These are phyloP conservation scores for Sextonia rubra DNA, from an alignment of 164 flowering plant genomes.

Conservation along the genomic window DNA sequence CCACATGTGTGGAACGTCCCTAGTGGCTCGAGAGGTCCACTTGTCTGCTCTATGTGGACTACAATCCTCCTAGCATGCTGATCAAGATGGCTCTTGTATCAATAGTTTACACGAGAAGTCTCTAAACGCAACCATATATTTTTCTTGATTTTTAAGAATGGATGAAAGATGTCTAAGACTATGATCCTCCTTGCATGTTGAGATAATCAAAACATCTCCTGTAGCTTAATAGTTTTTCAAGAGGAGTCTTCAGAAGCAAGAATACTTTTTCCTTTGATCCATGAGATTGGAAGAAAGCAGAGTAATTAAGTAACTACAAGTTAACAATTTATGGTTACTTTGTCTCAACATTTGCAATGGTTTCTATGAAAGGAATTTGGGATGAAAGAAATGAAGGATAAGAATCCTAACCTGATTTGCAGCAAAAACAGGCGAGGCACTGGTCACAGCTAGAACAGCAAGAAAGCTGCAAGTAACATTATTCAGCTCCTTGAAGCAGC, in stretches of 20 bases:
- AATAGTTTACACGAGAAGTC: neutral
- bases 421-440: slow-evolving; percentile 78
- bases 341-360: neutral
- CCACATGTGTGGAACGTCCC: too few species aligned
- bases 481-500: slow-evolving; percentile 35
- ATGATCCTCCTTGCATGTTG: neutral
- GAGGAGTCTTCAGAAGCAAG: neutral
- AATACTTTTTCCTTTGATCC: neutral
- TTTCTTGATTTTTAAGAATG: neutral
- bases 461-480: slow-evolving; percentile 67
- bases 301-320: neutral
- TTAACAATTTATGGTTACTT: neutral
- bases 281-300: neutral
- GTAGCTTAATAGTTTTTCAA: neutral
- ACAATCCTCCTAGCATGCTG: neutral
- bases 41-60: neutral
- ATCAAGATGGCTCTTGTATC: neutral
- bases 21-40: too few species aligned
- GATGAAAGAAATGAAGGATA: neutral
- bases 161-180: neutral
- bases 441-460: slow-evolving; percentile 69
- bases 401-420: slow-evolving; percentile 54
- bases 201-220: too few species aligned
- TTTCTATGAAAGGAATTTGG: neutral
- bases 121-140: neutral